phyloP scores from a whole-genome alignment of 164 flowering plant species.

The Stephania japonica region DNA sequence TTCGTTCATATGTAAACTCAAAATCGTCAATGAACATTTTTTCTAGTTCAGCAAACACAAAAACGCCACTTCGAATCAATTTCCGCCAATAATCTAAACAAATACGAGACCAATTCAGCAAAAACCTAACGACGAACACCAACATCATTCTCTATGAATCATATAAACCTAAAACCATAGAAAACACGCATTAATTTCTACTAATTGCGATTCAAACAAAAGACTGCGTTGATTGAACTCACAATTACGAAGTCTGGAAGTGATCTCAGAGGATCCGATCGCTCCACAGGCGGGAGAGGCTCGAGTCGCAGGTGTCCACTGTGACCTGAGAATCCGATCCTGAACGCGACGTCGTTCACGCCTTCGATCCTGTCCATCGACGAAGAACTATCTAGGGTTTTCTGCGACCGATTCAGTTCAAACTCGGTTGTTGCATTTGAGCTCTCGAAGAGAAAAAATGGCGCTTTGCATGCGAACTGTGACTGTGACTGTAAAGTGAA shows the following conservation, averaged over 20 bases:
- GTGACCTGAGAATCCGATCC: conserved; percentile 84
- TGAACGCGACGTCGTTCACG: conserved; percentile 56
- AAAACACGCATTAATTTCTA: neutral
- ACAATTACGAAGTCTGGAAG: conserved; percentile 80
- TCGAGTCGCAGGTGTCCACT: conserved; percentile 85
- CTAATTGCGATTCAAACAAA: too few species aligned
- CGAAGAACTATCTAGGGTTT: neutral
- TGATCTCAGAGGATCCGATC: conserved; percentile 41
- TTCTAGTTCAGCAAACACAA: neutral
- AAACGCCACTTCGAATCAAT: neutral
- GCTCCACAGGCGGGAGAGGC: conserved; percentile 71
- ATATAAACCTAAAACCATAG: neutral
- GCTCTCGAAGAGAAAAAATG: neutral
- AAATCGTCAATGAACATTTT: neutral
- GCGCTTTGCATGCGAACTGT: neutral
- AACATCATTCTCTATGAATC: too few species aligned
- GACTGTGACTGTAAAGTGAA: too few species aligned
- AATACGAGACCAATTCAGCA: neutral
- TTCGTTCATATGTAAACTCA: too few species aligned
- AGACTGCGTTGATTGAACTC: conserved; percentile 18
- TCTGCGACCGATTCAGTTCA: neutral
- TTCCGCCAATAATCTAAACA: neutral
- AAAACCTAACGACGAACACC: neutral
- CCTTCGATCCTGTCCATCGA: conserved; percentile 65
- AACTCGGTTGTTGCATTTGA: neutral